Base-by-base conservation (phyloP, 371 early-diverging fungal species). In the Rhizopus delemar region DNA sequence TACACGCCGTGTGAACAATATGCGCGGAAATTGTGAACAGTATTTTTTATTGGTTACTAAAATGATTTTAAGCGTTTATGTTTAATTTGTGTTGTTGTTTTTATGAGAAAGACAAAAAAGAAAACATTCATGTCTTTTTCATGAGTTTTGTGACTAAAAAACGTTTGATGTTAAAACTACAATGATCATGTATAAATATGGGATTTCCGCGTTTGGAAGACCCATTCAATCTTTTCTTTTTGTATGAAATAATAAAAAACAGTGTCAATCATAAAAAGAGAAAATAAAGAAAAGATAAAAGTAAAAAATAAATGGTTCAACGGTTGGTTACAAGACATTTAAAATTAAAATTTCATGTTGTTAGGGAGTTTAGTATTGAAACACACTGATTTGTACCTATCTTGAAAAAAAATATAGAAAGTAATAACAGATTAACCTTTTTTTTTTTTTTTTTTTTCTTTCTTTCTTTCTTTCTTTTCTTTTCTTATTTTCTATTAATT, bases 361-460 rank as follows among this genome's bases (percentile, higher is more conserved):
- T n/a, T 53, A 53, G 60, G 60, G 53, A 63, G 58, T 51, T 63
- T 63, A 63, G 63, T 53, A 63, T 57, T 43, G 50, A 61, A 39
- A 56, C 59, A 53, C 63, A 62, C 62, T 65, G 65, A 56, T 51
- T 59, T 52, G 60, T 36, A 51, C 45, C 53, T 55, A 61, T 60
- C 57, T 48, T 49, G 54, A 49, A 41, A 48, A 41, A 41, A 48
- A 41, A 51, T 52, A 36, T 46, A 57, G 57, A 41, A 57, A 33
- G 13, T 32, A 46, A 53, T 43, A 13, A 46, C 8, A 22, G 8
- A 8, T 45, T 41, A 32, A 9, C 38, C 29, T 53, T 41, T 28
- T 31, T 31, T 46, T 35, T 50, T 34, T 53, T 33, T 49, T 52
- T 71, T 38, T 57, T 53, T 57, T 41, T 46, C 41, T 62, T 46